Conservation (phyloP, 257 asterid genomes). For the Nicotiana undulata region DNA sequence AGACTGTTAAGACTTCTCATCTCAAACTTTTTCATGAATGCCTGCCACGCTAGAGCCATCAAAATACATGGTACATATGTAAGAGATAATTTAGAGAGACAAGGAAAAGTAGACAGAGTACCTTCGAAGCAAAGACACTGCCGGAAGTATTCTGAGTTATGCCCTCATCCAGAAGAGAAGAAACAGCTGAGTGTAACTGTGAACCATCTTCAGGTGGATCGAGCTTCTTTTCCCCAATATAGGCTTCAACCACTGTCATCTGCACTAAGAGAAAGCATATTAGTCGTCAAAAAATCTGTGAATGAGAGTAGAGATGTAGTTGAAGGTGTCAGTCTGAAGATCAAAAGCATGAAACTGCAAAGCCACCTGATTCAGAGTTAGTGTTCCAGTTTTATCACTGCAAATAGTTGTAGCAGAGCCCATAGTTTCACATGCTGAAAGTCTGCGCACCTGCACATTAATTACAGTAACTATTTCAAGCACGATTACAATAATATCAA, state of each 20-base stretch:
- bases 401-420: constrained; percentile 97
- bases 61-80: background rate
- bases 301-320: constrained; percentile 2
- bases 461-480: background rate
- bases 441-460: constrained; percentile 80
- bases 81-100: background rate
- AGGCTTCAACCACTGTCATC: constrained; percentile 96
- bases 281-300: constrained; percentile 7
- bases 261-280: constrained; percentile 16
- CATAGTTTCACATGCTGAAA: constrained; percentile 98
- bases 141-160: constrained; percentile 81
- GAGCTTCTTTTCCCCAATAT: constrained; percentile 50
- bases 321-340: constrained; percentile 8
- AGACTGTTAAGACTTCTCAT: background rate
- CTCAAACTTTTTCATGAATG: constrained; percentile 4
- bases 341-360: constrained; percentile 2
- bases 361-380: constrained; percentile 82
- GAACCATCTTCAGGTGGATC: constrained; percentile 72
- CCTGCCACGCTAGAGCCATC: background rate
- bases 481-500: background rate
- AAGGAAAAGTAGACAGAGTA: constrained; percentile 13
- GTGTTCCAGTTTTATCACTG: constrained; percentile 96
- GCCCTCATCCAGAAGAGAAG: constrained; percentile 82
- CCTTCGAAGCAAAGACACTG: constrained; percentile 80
- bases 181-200: constrained; percentile 40